These are phyloP conservation scores for Cylindrotheca fusiformis DNA, from an alignment of 108 stramenopile species.

Conservation along the genomic window DNA sequence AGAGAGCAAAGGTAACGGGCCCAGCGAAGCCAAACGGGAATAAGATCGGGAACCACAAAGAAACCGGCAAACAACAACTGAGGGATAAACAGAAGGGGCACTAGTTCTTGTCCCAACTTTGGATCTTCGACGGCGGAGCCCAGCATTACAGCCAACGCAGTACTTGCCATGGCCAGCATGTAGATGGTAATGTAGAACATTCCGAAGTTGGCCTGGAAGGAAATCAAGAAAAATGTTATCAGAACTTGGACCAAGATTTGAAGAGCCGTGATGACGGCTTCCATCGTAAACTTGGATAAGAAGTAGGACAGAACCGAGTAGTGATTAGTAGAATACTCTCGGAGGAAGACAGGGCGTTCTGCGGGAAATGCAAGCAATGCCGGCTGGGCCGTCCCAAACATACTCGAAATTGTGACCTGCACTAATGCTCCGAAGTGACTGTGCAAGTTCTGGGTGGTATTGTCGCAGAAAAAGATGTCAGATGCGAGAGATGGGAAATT, in stretches of 20 bases:
- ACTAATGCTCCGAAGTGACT: conserved; percentile 69
- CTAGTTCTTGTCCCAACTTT: conserved; percentile 60
- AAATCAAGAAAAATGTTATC: conserved; percentile 63
- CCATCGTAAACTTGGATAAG: conserved; percentile 40
- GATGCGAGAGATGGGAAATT: background rate
- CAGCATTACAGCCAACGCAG: conserved; percentile 61
- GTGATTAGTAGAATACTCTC: conserved; percentile 85
- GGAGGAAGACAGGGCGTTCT: conserved; percentile 85
- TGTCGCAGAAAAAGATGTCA: background rate
- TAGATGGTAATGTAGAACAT: conserved; percentile 44
- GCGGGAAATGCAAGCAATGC: conserved; percentile 74
- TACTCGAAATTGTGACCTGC: conserved; percentile 37
- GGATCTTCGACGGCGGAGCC: conserved; percentile 69
- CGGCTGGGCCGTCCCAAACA: conserved; percentile 72
- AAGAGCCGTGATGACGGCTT: conserved; percentile 41
- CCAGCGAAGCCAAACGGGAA: conserved; percentile 73
- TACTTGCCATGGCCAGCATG: conserved; percentile 59
- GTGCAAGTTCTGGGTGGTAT: conserved; percentile 56
- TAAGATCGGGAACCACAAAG: conserved; percentile 58
- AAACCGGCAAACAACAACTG: conserved; percentile 89
- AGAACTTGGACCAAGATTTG: conserved; percentile 38
- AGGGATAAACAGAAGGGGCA: conserved; percentile 79
- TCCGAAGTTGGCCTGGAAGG: conserved; percentile 50
- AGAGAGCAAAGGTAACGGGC: conserved; percentile 68
- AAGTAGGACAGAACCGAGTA: conserved; percentile 76